These are phyloP conservation scores for Pycnococcus provasolii DNA, from an alignment of 139 green algal genomes.

Conservation along the genomic window DNA sequence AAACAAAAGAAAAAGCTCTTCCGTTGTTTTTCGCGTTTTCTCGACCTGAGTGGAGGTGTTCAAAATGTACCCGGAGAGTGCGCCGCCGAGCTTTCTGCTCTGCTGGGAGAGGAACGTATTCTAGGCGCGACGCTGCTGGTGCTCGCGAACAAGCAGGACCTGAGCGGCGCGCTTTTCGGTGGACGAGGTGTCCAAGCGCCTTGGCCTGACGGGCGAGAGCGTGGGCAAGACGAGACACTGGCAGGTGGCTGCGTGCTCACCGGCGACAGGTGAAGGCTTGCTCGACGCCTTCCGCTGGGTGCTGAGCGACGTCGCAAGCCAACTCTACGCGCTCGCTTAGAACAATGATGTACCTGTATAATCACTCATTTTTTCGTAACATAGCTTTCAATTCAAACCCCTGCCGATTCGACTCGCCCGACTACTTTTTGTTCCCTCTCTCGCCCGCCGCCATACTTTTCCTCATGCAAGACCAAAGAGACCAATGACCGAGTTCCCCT, in stretches of 20 bases:
- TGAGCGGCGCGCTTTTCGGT: slow-evolving; percentile 52
- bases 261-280: slow-evolving; percentile 66
- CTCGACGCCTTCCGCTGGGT: slow-evolving; percentile 81
- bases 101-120: slow-evolving; percentile 44
- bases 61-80: slow-evolving; percentile 25
- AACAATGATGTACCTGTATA: not conserved
- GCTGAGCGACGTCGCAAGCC: slow-evolving; percentile 50
- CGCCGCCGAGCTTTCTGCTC: slow-evolving; percentile 27
- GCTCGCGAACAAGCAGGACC: slow-evolving; percentile 96
- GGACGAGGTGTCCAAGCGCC: slow-evolving; percentile 23
- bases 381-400: too few relatives aligned
- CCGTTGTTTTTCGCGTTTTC: too few relatives aligned
- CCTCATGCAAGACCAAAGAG: too few relatives aligned
- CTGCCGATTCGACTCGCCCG: too few relatives aligned
- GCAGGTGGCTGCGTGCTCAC: slow-evolving; percentile 69
- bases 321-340: slow-evolving; percentile 48
- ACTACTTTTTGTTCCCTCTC: too few relatives aligned
- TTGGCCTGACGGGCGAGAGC: not conserved
- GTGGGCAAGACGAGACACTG: slow-evolving; percentile 53
- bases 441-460: too few relatives aligned
- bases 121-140: slow-evolving; percentile 81
- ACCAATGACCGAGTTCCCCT: too few relatives aligned
- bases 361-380: not conserved
- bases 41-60: too few relatives aligned
- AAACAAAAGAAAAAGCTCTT: too few relatives aligned